phyloP scores from a whole-genome alignment of 1,284 basidiomycete species.

The Pyrrhoderma noxium region DNA sequence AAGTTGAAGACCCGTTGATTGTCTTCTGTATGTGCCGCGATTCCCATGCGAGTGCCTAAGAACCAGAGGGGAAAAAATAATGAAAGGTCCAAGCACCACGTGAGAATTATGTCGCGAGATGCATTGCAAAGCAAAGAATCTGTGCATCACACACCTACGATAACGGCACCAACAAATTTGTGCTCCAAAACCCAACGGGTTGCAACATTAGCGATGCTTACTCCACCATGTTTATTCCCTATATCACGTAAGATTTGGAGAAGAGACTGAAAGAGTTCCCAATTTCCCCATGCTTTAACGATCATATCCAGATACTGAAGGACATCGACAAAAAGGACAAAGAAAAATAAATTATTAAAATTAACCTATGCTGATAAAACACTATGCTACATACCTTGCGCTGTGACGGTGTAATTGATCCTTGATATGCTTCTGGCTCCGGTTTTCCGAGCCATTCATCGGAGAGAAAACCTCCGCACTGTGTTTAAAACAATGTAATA shows the following conservation, averaged over 20 bases:
- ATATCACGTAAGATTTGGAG: slow-evolving; percentile 52
- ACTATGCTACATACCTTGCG: slow-evolving; percentile 49
- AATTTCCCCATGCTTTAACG: slow-evolving; percentile 67
- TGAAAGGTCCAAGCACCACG: slow-evolving; percentile 19
- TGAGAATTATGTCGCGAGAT: not conserved
- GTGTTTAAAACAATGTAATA: not conserved
- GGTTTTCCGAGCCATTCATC: slow-evolving; percentile 64
- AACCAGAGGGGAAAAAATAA: slow-evolving; percentile 6
- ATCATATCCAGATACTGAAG: slow-evolving; percentile 76
- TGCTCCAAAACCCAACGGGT: slow-evolving; percentile 79
- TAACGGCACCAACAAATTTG: slow-evolving; percentile 66
- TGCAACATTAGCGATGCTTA: slow-evolving; percentile 70
- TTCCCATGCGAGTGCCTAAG: slow-evolving; percentile 62
- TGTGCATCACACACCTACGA: slow-evolving; percentile 51
- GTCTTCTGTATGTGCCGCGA: slow-evolving; percentile 68
- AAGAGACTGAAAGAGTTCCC: slow-evolving; percentile 66
- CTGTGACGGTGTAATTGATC: slow-evolving; percentile 65
- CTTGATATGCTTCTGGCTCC: slow-evolving; percentile 65
- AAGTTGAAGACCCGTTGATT: slow-evolving; percentile 59
- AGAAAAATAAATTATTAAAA: not conserved
- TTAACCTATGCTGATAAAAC: not conserved
- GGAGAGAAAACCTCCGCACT: slow-evolving; percentile 79
- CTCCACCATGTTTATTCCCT: slow-evolving; percentile 57
- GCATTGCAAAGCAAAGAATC: too few relatives aligned
- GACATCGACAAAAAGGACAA: too few relatives aligned